phyloP scores from a whole-genome alignment of 139 green algal species.

The Ettlia oleoabundans region DNA sequence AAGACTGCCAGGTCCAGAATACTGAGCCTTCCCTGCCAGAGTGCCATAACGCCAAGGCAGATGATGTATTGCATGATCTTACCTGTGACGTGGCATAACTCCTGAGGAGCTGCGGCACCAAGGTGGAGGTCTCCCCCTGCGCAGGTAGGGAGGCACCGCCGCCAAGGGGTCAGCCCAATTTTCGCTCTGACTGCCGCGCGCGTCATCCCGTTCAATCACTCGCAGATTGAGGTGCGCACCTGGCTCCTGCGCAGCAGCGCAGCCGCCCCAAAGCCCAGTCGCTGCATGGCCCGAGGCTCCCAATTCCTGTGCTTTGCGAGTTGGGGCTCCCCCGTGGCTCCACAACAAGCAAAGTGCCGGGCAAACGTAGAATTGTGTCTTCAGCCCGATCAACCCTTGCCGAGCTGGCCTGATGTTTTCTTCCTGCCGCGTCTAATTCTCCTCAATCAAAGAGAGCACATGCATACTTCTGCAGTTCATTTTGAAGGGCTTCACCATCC shows the following conservation, averaged over 20 bases:
- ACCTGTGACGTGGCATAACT: slow-evolving; percentile 46
- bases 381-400: too few species aligned
- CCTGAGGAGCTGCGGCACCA: slow-evolving; percentile 17
- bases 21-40: neutral
- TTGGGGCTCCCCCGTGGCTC: too few species aligned
- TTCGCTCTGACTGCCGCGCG: neutral
- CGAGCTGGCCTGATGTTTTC: too few species aligned
- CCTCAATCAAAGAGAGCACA: too few species aligned
- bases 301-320: neutral
- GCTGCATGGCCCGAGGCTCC: neutral
- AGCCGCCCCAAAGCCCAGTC: neutral
- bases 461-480: too few species aligned
- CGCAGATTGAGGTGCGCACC: neutral
- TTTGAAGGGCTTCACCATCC: too few species aligned
- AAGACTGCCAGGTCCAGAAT: neutral
- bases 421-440: too few species aligned
- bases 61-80: neutral
- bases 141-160: neutral
- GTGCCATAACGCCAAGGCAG: neutral
- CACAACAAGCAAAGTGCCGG: too few species aligned
- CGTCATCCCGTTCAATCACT: neutral
- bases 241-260: slow-evolving; percentile 21
- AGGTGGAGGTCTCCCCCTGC: neutral
- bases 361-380: too few species aligned
- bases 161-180: neutral